Evolutionary conservation across 1,284 basidiomycete species (phyloP).

Genomic region (Ceratobasidium sp.): DNA sequence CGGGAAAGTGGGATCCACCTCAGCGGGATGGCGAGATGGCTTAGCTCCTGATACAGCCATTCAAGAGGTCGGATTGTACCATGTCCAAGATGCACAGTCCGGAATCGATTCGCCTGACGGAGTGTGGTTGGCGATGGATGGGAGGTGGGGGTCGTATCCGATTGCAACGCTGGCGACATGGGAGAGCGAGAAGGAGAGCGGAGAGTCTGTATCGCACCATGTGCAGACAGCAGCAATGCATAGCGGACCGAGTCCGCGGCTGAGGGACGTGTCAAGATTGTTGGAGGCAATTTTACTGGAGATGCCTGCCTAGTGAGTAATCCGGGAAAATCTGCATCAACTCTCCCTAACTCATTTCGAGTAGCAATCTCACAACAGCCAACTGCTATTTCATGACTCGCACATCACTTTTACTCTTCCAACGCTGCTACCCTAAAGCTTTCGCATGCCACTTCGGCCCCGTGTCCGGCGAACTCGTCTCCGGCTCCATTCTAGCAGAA

Average conservation of each 20-base stretch:
- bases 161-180: conserved; percentile 22
- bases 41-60: not conserved
- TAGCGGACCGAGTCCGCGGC: not conserved
- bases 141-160: conserved; percentile 28
- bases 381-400: conserved; percentile 39
- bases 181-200: not conserved
- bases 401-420: conserved; percentile 13
- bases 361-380: conserved; percentile 18
- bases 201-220: conserved; percentile 3
- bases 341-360: not conserved
- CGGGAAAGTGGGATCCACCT: conserved; percentile 1
- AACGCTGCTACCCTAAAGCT: not conserved
- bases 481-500: not conserved
- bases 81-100: conserved; percentile 9
- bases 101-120: conserved; percentile 12
- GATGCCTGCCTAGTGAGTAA: conserved; percentile 25
- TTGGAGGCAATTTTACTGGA: conserved; percentile 21
- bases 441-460: conserved; percentile 19
- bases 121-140: conserved; percentile 8
- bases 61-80: conserved; percentile 14
- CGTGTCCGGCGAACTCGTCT: not conserved
- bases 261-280: conserved; percentile 17
- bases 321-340: too few relatives aligned
- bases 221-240: not conserved
- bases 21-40: not conserved